Evolutionary conservation across 2,329 filamentous ascomycete species (phyloP).

Genomic region (Pseudocercospora eumusae): DNA sequence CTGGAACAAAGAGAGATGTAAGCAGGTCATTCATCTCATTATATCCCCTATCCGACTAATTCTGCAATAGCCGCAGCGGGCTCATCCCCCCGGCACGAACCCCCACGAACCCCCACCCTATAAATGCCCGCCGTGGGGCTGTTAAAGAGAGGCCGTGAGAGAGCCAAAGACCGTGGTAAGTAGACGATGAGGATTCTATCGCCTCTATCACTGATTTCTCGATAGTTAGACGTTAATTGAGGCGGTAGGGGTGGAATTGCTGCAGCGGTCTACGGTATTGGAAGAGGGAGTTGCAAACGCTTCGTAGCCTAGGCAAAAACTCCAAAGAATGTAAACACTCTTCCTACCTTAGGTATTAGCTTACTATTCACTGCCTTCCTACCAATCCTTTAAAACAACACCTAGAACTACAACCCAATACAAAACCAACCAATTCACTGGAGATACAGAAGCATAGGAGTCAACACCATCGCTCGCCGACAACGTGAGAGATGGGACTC

Average conservation of each 20-base stretch:
- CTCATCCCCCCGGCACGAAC: too few relatives aligned
- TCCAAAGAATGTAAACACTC: neutral
- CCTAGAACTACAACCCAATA: neutral
- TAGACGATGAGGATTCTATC: neutral
- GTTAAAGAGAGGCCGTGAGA: too few relatives aligned
- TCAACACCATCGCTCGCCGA: neutral
- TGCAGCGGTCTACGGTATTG: too few relatives aligned
- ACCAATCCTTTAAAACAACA: neutral
- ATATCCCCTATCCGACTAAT: too few relatives aligned
- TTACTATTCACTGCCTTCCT: neutral
- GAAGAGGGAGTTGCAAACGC: too few relatives aligned
- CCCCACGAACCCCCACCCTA: too few relatives aligned
- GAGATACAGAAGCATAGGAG: neutral
- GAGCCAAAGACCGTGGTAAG: too few relatives aligned
- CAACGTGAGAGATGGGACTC: neutral
- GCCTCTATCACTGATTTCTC: neutral
- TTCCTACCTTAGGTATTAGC: neutral
- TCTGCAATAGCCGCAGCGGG: too few relatives aligned
- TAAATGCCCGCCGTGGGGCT: too few relatives aligned
- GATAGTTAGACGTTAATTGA: neutral
- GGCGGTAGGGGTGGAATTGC: too few relatives aligned
- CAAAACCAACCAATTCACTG: neutral
- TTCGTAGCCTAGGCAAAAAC: neutral
- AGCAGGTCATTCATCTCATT: neutral
- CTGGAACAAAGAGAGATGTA: conserved; percentile 57